A percentile compares a stretch with the other conserved stretches of the same genome.
phyloP scores from a whole-genome alignment of 495 filamentous ascomycete genomes.

The Cryomyces minteri region DNA sequence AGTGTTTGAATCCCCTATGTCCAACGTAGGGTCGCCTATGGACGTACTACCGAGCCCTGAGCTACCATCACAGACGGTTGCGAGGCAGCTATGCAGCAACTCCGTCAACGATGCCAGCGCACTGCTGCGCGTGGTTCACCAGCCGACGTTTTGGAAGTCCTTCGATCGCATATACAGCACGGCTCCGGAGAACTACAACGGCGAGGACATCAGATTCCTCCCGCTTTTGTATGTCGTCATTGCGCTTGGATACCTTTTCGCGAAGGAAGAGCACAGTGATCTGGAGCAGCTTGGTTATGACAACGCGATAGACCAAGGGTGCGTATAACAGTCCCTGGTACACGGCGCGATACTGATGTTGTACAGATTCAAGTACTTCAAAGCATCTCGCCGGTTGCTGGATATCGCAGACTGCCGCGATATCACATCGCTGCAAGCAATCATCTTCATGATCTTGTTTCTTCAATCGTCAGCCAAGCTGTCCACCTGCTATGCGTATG shows the following conservation, averaged over 20 bases:
- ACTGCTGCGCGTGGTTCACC: slow-evolving; percentile 73
- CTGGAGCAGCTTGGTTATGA: slow-evolving; percentile 43
- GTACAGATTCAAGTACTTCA: slow-evolving; percentile 67
- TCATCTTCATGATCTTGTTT: slow-evolving; percentile 86
- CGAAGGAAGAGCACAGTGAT: slow-evolving; percentile 27
- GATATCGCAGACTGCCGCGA: slow-evolving; percentile 89
- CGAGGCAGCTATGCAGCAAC: slow-evolving; percentile 50
- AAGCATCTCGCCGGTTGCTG: slow-evolving; percentile 55
- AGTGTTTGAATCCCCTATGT: slow-evolving; percentile 56
- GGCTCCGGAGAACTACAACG: slow-evolving; percentile 44
- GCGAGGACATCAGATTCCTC: slow-evolving; percentile 63
- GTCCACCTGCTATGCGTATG: slow-evolving; percentile 83
- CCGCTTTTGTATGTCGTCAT: slow-evolving; percentile 71
- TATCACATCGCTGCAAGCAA: slow-evolving; percentile 63
- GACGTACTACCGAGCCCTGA: slow-evolving; percentile 19
- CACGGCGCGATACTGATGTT: background rate
- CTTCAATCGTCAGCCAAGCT: slow-evolving; percentile 80
- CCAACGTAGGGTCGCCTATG: slow-evolving; percentile 40
- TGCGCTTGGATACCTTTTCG: slow-evolving; percentile 75
- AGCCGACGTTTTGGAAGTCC: slow-evolving; percentile 63
- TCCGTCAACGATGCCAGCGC: slow-evolving; percentile 71
- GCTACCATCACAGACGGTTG: slow-evolving; percentile 51
- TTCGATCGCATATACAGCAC: slow-evolving; percentile 66
- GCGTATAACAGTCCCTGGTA: slow-evolving; percentile 8
- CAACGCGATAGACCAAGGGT: slow-evolving; percentile 66